Conservation (phyloP, 1,139 yeast species). For the Yamadazyma pseudoaaseri region DNA sequence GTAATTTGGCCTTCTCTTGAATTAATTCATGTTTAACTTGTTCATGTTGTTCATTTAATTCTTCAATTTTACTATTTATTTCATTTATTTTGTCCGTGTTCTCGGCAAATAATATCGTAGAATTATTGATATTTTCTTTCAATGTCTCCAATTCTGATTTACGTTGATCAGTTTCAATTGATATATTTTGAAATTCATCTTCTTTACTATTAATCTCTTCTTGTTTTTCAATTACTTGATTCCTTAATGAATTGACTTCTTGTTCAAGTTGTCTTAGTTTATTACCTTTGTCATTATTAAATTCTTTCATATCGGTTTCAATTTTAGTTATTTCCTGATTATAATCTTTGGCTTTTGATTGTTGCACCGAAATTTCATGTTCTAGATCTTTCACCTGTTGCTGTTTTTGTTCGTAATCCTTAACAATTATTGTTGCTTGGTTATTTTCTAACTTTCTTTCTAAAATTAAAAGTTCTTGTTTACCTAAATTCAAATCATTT, state of each 20-base stretch:
- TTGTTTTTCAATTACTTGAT: slow-evolving; percentile 39
- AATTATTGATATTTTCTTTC: slow-evolving; percentile 39
- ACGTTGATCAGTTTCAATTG: slow-evolving; percentile 71
- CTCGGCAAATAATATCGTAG: slow-evolving; percentile 31
- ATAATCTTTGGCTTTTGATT: slow-evolving; percentile 23
- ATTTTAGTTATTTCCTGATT: slow-evolving; percentile 51
- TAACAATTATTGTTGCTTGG: slow-evolving; percentile 55
- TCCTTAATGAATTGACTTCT: slow-evolving; percentile 47
- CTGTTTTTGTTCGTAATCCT: slow-evolving; percentile 48
- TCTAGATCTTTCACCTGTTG: slow-evolving; percentile 49
- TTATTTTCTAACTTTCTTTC: slow-evolving; percentile 61
- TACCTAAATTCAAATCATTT: slow-evolving; percentile 61
- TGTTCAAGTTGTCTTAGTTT: slow-evolving; percentile 68
- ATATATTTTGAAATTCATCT: slow-evolving; percentile 58
- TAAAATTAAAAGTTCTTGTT: slow-evolving; percentile 66
- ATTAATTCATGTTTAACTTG: slow-evolving; percentile 48
- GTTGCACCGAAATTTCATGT: slow-evolving; percentile 34
- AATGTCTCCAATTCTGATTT: slow-evolving; percentile 52
- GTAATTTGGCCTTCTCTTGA: slow-evolving; percentile 58
- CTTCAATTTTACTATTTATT: slow-evolving; percentile 16
- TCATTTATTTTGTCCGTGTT: slow-evolving; percentile 30
- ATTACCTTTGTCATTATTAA: slow-evolving; percentile 73
- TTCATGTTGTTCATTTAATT: slow-evolving; percentile 27
- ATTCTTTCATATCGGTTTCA: slow-evolving; percentile 80
- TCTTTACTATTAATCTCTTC: slow-evolving; percentile 44